Evolutionary conservation across 2,329 filamentous ascomycete species (phyloP).

Genomic region (Cladosporium sp.): DNA sequence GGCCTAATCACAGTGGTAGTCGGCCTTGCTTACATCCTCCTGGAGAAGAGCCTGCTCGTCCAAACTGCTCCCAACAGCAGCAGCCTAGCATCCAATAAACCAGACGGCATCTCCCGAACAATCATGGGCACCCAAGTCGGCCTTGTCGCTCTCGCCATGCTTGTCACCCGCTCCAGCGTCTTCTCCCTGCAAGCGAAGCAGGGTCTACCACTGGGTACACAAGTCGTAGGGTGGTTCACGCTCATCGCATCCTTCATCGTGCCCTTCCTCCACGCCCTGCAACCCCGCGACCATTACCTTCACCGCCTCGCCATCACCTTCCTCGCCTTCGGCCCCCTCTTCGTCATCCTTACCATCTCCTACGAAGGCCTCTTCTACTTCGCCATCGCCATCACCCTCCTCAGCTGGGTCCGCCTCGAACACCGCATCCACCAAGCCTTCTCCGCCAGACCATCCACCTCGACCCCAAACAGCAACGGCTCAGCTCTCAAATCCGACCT

Average conservation of each 20-base stretch:
- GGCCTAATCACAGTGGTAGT: constrained; percentile 75
- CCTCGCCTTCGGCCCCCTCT: constrained; percentile 86
- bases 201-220: constrained; percentile 83
- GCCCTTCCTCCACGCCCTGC: constrained; percentile 77
- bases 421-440: constrained; percentile 63
- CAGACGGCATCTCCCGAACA: constrained; percentile 54
- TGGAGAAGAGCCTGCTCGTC: constrained; percentile 66
- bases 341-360: constrained; percentile 94
- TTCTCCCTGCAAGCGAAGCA: constrained; percentile 79
- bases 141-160: constrained; percentile 74
- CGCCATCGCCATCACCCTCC: constrained; percentile 76
- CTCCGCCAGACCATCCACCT: constrained; percentile 18
- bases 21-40: constrained; percentile 75
- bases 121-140: constrained; percentile 74
- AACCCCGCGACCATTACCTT: constrained; percentile 83
- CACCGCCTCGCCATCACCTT: constrained; percentile 88
- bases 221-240: constrained; percentile 80
- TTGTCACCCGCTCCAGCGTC: constrained; percentile 85
- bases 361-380: constrained; percentile 97
- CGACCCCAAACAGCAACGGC: constrained; percentile 15
- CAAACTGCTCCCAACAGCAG: constrained; percentile 39
- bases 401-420: constrained; percentile 91
- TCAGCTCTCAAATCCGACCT: constrained; percentile 23
- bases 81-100: constrained; percentile 32
- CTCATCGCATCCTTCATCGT: constrained; percentile 72